Conservation (phyloP, 1,284 basidiomycete genomes). For the Mrakiaceae sp. region DNA sequence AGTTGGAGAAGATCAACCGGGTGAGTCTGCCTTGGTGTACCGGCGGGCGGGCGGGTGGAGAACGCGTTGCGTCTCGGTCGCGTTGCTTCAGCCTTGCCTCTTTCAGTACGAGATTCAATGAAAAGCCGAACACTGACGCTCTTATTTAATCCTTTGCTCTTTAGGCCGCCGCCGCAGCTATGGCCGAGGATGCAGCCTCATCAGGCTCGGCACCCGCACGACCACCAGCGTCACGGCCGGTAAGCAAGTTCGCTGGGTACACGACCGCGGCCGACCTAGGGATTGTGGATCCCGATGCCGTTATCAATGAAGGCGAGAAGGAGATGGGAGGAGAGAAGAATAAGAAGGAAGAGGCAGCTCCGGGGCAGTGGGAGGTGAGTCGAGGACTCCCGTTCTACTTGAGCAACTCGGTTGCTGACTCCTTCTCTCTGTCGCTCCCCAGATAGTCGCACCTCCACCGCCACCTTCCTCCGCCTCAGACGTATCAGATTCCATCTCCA, state of each 20-base stretch:
- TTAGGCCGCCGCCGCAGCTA: constrained; percentile 27
- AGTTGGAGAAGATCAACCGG: constrained; percentile 75
- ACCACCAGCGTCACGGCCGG: too few species aligned
- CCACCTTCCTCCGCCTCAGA: constrained; percentile 22
- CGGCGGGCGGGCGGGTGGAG: not conserved
- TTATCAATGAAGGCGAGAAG: constrained; percentile 24
- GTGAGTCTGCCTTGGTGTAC: constrained; percentile 37
- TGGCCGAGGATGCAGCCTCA: constrained; percentile 28
- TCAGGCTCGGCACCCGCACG: constrained; percentile 39
- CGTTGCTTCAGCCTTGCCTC: not conserved
- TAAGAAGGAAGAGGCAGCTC: constrained; percentile 52
- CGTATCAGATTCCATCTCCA: constrained; percentile 20
- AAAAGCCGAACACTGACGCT: not conserved
- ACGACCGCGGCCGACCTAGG: constrained; percentile 74
- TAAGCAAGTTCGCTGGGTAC: constrained; percentile 61
- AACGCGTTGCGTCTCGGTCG: not conserved
- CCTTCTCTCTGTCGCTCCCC: too few species aligned
- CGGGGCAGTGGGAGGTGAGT: constrained; percentile 61
- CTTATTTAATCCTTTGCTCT: not conserved
- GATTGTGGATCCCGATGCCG: constrained; percentile 58
- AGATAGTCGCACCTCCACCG: constrained; percentile 40
- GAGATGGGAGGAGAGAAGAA: constrained; percentile 44
- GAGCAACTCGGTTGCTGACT: too few species aligned
- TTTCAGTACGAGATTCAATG: not conserved
- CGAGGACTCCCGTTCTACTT: too few species aligned